Conservation (phyloP, 139 green algal species). For the Pedinophyceae sp. region DNA sequence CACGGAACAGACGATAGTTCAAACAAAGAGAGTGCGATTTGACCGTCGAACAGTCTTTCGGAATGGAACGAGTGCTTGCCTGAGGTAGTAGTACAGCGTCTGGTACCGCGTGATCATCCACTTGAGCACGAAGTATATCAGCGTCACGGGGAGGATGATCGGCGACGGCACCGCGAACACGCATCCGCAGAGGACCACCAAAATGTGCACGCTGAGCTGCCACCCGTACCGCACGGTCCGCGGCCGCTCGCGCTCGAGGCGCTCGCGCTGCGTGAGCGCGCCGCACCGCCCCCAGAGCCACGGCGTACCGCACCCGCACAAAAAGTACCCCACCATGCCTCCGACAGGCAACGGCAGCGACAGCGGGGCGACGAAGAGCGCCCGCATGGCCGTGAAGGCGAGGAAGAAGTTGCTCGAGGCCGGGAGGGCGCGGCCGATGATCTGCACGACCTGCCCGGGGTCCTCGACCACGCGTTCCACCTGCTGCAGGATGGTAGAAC, state of each 20-base stretch:
- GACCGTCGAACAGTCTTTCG: no score
- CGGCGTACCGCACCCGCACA: not conserved
- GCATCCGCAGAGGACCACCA: not conserved
- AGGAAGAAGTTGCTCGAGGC: not conserved
- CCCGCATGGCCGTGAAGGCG: not conserved
- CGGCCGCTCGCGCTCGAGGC: not conserved
- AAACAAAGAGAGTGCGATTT: no score
- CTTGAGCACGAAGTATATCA: not conserved
- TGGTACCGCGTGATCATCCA: slow-evolving; percentile 1
- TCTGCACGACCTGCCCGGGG: not conserved
- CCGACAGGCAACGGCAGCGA: not conserved
- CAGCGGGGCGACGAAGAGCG: not conserved
- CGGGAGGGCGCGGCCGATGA: not conserved
- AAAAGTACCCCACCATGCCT: not conserved
- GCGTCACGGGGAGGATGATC: not conserved
- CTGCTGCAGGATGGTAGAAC: slow-evolving; percentile 1
- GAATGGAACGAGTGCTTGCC: no score
- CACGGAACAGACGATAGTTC: no score
- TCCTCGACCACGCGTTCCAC: not conserved
- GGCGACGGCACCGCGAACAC: not conserved
- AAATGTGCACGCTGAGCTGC: not conserved
- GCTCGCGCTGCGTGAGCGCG: not conserved
- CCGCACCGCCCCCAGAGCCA: not conserved
- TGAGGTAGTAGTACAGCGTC: not conserved
- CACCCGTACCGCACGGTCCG: not conserved